phyloP scores from a whole-genome alignment of 2,329 filamentous ascomycete species.

The Colletotrichum sp. region DNA sequence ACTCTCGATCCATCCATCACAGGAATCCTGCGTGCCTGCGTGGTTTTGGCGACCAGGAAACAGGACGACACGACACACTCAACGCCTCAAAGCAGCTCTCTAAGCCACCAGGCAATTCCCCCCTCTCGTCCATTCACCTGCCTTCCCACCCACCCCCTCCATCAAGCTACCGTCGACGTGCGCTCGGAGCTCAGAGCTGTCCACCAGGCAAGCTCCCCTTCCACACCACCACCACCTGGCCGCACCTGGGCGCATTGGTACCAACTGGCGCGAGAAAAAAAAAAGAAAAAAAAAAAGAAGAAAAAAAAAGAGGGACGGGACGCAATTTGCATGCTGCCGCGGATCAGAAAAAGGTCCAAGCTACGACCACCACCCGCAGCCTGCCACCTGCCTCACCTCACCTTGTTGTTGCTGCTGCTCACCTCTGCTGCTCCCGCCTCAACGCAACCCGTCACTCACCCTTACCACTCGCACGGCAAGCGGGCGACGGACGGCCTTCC shows the following conservation, averaged over 20 bases:
- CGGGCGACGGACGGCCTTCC: not conserved
- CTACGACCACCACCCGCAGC: not conserved
- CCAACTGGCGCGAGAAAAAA: not conserved
- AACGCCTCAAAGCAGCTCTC: slow-evolving; percentile 6
- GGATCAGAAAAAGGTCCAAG: slow-evolving; percentile 17
- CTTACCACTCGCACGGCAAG: not conserved
- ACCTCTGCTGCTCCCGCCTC: not conserved
- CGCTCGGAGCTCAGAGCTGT: not conserved
- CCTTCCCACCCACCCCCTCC: not conserved
- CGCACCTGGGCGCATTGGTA: not conserved
- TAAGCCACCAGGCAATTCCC: not conserved
- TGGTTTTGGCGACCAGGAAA: not conserved
- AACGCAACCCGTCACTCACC: not conserved
- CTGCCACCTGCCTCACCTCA: not conserved
- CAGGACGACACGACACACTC: slow-evolving; percentile 12
- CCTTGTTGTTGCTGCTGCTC: not conserved
- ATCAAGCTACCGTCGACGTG: not conserved
- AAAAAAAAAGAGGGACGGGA: not conserved
- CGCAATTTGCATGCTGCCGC: slow-evolving; percentile 1
- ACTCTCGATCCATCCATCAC: not conserved
- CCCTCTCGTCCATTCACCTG: not conserved
- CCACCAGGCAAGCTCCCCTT: not conserved
- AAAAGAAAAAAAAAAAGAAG: not conserved
- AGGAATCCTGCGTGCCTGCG: not conserved
- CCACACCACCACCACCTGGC: not conserved